Conservation (phyloP, 768 basidiomycete species). For the Amanita subjunquillea region DNA sequence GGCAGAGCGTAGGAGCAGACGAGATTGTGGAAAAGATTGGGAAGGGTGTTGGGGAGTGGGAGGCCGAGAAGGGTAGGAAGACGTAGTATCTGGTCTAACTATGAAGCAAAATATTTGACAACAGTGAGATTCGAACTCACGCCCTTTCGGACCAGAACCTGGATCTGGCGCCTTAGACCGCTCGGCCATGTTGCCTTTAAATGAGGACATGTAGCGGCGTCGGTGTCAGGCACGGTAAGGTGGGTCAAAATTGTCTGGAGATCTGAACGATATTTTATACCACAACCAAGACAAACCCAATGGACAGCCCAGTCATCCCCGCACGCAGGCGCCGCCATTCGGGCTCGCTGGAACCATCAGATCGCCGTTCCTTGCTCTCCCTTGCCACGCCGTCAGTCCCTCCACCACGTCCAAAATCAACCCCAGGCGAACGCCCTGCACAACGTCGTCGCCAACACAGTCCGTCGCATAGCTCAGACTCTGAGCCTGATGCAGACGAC, state of each 20-base stretch:
- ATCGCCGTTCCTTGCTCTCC: slow-evolving; percentile 14
- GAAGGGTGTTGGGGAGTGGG: slow-evolving; percentile 36
- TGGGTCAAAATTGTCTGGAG: no score
- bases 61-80: slow-evolving; percentile 23
- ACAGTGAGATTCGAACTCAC: slow-evolving; percentile 27
- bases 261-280: neutral
- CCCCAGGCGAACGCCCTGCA: slow-evolving; percentile 52
- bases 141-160: slow-evolving; percentile 30
- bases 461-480: slow-evolving; percentile 25
- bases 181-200: slow-evolving; percentile 35
- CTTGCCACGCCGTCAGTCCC: slow-evolving; percentile 19
- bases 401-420: slow-evolving; percentile 66
- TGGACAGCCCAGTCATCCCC: slow-evolving; percentile 16
- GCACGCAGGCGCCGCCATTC: slow-evolving; percentile 58
- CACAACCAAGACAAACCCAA: neutral
- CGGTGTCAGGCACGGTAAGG: no score
- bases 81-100: neutral
- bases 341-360: slow-evolving; percentile 33
- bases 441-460: slow-evolving; percentile 36
- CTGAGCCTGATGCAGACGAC: slow-evolving; percentile 18
- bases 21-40: slow-evolving; percentile 58
- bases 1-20: slow-evolving; percentile 62
- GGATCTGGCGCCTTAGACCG: slow-evolving; percentile 53
- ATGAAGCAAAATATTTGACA: slow-evolving; percentile 11
- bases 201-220: no score